phyloP scores from a whole-genome alignment of 176 grass and related monocot genomes.

The Lolium multiflorum region DNA sequence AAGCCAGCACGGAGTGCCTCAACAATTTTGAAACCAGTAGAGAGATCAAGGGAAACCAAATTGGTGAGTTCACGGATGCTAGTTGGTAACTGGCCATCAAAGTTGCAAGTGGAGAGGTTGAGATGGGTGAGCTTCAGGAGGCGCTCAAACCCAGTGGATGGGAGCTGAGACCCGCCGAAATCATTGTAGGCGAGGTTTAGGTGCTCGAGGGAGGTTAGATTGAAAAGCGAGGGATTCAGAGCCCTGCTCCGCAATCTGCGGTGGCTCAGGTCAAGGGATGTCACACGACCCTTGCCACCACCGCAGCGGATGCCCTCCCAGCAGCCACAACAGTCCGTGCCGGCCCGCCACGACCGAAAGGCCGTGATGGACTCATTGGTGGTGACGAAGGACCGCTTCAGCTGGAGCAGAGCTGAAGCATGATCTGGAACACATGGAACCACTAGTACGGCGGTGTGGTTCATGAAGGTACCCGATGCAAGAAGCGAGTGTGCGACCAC shows the following conservation, averaged over 20 bases:
- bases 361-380: too few species aligned
- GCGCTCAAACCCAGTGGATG: slow-evolving; percentile 29
- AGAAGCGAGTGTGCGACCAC: too few species aligned
- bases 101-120: slow-evolving; percentile 56
- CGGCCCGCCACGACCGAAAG: too few species aligned
- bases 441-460: too few species aligned
- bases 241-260: background rate
- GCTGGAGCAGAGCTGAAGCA: too few species aligned
- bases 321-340: background rate
- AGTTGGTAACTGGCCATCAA: slow-evolving; percentile 29
- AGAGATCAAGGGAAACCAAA: slow-evolving; percentile 48
- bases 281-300: slow-evolving; percentile 12
- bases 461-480: too few species aligned
- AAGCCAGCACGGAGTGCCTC: too few species aligned
- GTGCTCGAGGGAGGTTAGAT: slow-evolving; percentile 40
- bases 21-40: background rate
- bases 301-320: slow-evolving; percentile 25
- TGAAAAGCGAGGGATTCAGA: slow-evolving; percentile 22
- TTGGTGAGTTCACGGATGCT: slow-evolving; percentile 41
- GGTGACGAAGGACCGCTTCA: too few species aligned
- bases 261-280: slow-evolving; percentile 41
- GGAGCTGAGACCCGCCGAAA: slow-evolving; percentile 8
- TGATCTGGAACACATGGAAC: too few species aligned
- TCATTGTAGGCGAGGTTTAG: slow-evolving; percentile 47
- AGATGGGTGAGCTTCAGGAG: slow-evolving; percentile 49